phyloP scores from a whole-genome alignment of 2,329 filamentous ascomycete species.

The Cladosporium phlei region DNA sequence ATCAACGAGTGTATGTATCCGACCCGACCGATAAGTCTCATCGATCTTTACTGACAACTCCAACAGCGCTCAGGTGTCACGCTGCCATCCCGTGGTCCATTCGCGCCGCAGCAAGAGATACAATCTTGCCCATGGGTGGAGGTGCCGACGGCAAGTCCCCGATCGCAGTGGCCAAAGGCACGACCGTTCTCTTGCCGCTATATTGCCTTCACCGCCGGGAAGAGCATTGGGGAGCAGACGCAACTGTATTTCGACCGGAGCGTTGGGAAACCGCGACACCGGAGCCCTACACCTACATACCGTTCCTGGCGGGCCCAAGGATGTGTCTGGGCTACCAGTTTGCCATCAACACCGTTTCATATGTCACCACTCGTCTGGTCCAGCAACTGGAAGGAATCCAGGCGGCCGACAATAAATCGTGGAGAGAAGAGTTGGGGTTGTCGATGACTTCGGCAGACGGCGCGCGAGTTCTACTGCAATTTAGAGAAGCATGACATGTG shows the following conservation, averaged over 20 bases:
- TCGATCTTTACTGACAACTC: background rate
- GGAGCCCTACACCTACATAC: constrained; percentile 14
- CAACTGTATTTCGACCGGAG: constrained; percentile 44
- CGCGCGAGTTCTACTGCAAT: background rate
- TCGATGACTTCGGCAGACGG: constrained; percentile 10
- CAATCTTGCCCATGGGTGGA: constrained; percentile 42
- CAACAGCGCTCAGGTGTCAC: constrained; percentile 2
- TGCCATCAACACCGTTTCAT: constrained; percentile 14
- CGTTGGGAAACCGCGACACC: constrained; percentile 34
- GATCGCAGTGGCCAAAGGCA: constrained; percentile 37
- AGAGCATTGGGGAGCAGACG: constrained; percentile 45
- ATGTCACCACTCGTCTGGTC: constrained; percentile 14
- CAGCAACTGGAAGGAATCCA: constrained; percentile 7
- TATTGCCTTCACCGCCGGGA: constrained; percentile 47
- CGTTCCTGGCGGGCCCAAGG: constrained; percentile 15
- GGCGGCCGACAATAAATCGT: constrained; percentile 1
- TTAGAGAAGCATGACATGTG: background rate
- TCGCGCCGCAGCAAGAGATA: constrained; percentile 29
- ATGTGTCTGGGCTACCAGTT: constrained; percentile 18
- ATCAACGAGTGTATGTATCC: constrained; percentile 53
- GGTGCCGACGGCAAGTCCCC: constrained; percentile 39
- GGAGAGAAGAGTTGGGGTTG: constrained; percentile 14
- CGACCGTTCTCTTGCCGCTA: constrained; percentile 39
- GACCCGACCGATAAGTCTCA: background rate
- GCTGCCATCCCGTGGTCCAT: constrained; percentile 4